phyloP scores from a whole-genome alignment of 371 early-diverging fungal genomes.

The Ecytonucleospora hepatopenaei region DNA sequence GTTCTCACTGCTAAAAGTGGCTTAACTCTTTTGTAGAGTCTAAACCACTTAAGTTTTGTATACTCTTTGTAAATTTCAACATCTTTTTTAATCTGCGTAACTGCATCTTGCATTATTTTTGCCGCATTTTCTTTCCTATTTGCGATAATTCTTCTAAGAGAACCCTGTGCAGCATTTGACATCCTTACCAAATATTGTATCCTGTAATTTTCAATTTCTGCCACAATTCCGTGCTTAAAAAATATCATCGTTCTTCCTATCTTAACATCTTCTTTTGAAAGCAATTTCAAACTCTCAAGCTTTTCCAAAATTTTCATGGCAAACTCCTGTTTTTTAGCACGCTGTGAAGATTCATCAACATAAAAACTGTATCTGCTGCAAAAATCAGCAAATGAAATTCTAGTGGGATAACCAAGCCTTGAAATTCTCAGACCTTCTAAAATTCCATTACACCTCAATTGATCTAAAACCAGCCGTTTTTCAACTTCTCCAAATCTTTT shows the following conservation, averaged over 20 bases:
- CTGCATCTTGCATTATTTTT: constrained; percentile 14
- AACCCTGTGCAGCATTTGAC: constrained; percentile 70
- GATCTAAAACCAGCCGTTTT: constrained; percentile 73
- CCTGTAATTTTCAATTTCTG: constrained; percentile 82
- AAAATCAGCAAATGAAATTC: constrained; percentile 82
- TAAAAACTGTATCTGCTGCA: constrained; percentile 70
- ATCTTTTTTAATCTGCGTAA: constrained; percentile 46
- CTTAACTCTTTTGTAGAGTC: constrained; percentile 79
- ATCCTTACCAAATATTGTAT: constrained; percentile 69
- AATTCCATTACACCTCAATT: constrained; percentile 95
- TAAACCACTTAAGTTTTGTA: constrained; percentile 55
- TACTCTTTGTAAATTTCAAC: constrained; percentile 32
- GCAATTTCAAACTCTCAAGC: background rate
- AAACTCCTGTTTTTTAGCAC: background rate
- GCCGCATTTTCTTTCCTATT: constrained; percentile 56
- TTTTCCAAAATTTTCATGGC: background rate
- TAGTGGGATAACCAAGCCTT: constrained; percentile 87
- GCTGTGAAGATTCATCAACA: background rate
- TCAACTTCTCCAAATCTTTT: constrained; percentile 73
- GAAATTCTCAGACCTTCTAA: constrained; percentile 96
- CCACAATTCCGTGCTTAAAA: constrained; percentile 84
- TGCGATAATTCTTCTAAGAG: constrained; percentile 69
- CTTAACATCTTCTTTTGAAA: constrained; percentile 63
- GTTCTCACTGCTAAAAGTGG: constrained; percentile 75
- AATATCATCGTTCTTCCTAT: constrained; percentile 89